Evolutionary conservation across 306 rosid species (phyloP).

Genomic region (Prunus davidiana): DNA sequence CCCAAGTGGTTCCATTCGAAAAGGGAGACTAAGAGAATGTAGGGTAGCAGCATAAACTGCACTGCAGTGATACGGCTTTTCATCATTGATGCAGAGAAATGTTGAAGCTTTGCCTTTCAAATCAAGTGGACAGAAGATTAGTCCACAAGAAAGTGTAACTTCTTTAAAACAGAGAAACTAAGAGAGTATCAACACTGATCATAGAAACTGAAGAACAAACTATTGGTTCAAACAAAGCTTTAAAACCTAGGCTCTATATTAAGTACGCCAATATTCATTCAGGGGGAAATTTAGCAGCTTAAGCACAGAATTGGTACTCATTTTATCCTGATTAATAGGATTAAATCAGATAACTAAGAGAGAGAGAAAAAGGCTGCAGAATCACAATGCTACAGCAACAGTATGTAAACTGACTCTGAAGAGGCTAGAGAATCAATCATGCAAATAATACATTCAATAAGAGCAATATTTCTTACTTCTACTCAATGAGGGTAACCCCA

Average conservation of each 20-base stretch:
- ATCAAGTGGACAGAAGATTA: constrained; percentile 18
- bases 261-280: background rate
- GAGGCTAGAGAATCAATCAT: constrained; percentile 15
- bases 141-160: constrained; percentile 10
- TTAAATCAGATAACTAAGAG: background rate
- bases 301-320: background rate
- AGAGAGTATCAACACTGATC: background rate
- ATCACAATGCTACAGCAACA: constrained; percentile 10
- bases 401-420: constrained; percentile 14
- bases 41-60: constrained; percentile 81
- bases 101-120: constrained; percentile 67
- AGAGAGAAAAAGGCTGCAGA: background rate
- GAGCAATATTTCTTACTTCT: constrained; percentile 44
- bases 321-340: background rate
- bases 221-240: background rate
- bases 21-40: constrained; percentile 77
- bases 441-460: constrained; percentile 7
- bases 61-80: constrained; percentile 72
- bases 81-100: constrained; percentile 58
- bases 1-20: constrained; percentile 69
- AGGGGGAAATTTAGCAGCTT: background rate
- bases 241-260: background rate
- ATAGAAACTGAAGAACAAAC: background rate
- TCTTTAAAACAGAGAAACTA: background rate
- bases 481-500: constrained; percentile 73